Evolutionary conservation across 2,329 filamentous ascomycete genomes (phyloP), one percentile per base, ranked within the genome.

Genomic region (Calonectria hongkongensis): DNA sequence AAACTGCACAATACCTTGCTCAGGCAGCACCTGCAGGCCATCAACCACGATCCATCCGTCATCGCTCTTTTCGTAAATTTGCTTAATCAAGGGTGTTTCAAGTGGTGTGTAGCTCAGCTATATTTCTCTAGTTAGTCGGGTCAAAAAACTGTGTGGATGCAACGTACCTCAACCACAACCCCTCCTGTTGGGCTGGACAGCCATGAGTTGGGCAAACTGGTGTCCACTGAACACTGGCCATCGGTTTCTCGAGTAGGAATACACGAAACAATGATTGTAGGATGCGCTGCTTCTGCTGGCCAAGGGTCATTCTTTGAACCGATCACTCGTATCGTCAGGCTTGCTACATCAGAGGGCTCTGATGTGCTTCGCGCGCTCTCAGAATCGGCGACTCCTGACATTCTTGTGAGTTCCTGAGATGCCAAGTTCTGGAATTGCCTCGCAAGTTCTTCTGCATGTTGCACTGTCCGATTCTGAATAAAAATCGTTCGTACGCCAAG

Each of bases 1-100:
- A 76, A 92, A 92, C 75, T 92, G 90, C 3, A 90, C 89, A 81
- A 90, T 89, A 0, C 89, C 90, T 78, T 92, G 90, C 79, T 92
- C 91, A 1, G 89, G 88, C 12, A 92, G 83, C 66, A 92, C 87
- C 74, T 92, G 89, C 15, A 92, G 82, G 0, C 90, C 90, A 75
- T 92, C 89, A 70, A 92, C 86, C 54, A 89, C 83, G 4, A 91
- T 89, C 89, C 90, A 92, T 75, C 89, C 82, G 79, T 84, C 80
- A 71, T 86, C 79, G 72, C 85, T 79, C 81, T 87, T 78, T 70
- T 84, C 80, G 15, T 87, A 86, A 72, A 92, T 87, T 76, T 92
- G 90, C 63, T 85, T 83, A 68, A 91, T 84, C 12, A 92, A 81
- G 0, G 90, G 89, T 4, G 71, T 73, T 27, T 71, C 63, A 8